Conservation (phyloP, 306 rosid genomes). For the Vigna radiata region DNA sequence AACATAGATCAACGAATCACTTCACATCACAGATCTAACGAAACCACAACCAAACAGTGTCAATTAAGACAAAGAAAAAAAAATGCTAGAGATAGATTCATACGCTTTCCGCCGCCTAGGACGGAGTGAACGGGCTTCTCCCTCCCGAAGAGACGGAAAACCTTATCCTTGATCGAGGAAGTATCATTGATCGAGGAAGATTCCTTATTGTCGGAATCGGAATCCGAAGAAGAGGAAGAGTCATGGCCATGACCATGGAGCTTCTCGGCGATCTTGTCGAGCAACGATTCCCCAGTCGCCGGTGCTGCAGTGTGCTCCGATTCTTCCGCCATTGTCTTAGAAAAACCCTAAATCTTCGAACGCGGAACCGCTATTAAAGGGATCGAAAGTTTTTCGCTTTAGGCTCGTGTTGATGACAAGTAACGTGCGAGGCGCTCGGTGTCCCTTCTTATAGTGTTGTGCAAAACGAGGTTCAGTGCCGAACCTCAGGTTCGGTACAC, state of each 20-base stretch:
- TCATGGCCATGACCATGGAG: slow-evolving; percentile 63
- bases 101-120: slow-evolving; percentile 93
- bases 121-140: slow-evolving; percentile 78
- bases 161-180: slow-evolving; percentile 56
- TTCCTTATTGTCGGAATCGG: slow-evolving; percentile 56
- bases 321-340: slow-evolving; percentile 70
- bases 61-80: background rate
- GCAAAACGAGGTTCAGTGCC: slow-evolving; percentile 43
- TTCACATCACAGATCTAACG: slow-evolving; percentile 42
- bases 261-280: slow-evolving; percentile 74
- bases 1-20: background rate
- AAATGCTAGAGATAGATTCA: slow-evolving; percentile 16
- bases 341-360: slow-evolving; percentile 42
- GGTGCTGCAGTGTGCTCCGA: slow-evolving; percentile 53
- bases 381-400: slow-evolving; percentile 1
- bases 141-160: slow-evolving; percentile 79
- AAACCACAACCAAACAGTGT: slow-evolving; percentile 6
- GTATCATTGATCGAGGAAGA: slow-evolving; percentile 54
- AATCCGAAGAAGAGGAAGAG: slow-evolving; percentile 61
- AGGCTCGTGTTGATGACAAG: slow-evolving; percentile 17
- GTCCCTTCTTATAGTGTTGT: slow-evolving; percentile 46
- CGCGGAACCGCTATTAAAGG: background rate
- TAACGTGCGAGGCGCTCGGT: background rate
- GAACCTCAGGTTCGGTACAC: slow-evolving; percentile 42
- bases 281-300: slow-evolving; percentile 52